A percentile compares a stretch with the other conserved stretches of the same genome.
phyloP scores from a whole-genome alignment of 106 monocot genomes.

The Acorus calamus region DNA sequence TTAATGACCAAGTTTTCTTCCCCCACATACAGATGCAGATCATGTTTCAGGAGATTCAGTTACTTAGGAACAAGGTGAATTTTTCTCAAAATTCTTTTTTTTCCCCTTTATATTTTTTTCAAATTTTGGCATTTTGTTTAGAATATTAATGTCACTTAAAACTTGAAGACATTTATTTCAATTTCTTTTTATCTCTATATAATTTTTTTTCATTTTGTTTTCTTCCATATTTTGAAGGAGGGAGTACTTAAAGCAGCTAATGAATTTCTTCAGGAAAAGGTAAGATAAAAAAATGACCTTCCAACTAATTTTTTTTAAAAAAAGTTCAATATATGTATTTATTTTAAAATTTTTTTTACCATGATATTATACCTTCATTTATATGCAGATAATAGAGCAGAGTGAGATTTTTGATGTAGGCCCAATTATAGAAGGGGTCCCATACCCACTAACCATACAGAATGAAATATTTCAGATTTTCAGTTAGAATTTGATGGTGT shows the following conservation, averaged over 20 bases:
- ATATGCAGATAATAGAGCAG: slow-evolving; percentile 32
- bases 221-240: slow-evolving; percentile 24
- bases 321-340: background rate
- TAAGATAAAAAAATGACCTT: background rate
- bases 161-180: too few relatives aligned
- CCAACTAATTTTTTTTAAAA: too few relatives aligned
- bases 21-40: slow-evolving; percentile 49
- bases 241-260: slow-evolving; percentile 60
- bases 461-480: slow-evolving; percentile 28
- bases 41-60: slow-evolving; percentile 68
- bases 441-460: slow-evolving; percentile 46
- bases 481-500: too few relatives aligned
- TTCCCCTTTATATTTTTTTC: background rate
- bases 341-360: background rate
- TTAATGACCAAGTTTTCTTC: too few relatives aligned
- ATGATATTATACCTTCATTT: background rate
- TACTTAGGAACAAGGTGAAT: slow-evolving; percentile 52
- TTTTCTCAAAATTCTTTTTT: background rate
- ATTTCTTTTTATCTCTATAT: too few relatives aligned
- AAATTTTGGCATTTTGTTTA: background rate
- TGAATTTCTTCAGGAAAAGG: slow-evolving; percentile 70
- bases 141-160: too few relatives aligned
- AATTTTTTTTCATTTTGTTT: background rate
- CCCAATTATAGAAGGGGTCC: slow-evolving; percentile 19
- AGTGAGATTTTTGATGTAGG: slow-evolving; percentile 28